phyloP scores from a whole-genome alignment of 345 rosid species.

The Diplotaxis tenuifolia region DNA sequence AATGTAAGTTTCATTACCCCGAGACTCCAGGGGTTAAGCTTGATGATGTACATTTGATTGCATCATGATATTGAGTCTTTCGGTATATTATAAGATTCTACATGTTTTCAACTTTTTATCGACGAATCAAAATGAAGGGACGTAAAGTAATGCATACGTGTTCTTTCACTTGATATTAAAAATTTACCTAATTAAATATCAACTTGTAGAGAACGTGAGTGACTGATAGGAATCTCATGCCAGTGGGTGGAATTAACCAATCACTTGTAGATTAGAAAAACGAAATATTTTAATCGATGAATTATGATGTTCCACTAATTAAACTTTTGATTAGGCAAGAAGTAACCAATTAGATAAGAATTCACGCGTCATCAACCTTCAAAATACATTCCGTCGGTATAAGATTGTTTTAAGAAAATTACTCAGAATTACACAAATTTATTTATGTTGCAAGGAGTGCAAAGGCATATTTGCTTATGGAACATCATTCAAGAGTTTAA shows the following conservation, averaged over 20 bases:
- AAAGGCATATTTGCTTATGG: background rate
- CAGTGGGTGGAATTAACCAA: conserved; percentile 29
- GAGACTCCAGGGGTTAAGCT: background rate
- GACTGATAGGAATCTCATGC: conserved; percentile 21
- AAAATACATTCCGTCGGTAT: background rate
- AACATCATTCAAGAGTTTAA: background rate
- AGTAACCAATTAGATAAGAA: conserved; percentile 19
- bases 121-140: conserved; percentile 19
- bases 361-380: conserved; percentile 26
- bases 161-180: conserved; percentile 11
- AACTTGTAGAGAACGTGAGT: conserved; percentile 25
- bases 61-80: conserved; percentile 19
- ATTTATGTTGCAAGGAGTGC: background rate
- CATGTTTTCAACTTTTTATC: background rate
- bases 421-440: background rate
- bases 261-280: conserved; percentile 20
- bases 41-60: background rate
- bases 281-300: background rate
- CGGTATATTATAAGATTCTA: conserved; percentile 7
- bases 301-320: conserved; percentile 33
- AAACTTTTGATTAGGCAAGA: conserved; percentile 33
- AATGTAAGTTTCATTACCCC: background rate
- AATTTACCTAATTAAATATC: conserved; percentile 2
- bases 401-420: background rate
- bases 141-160: conserved; percentile 24